Evolutionary conservation across 1,284 basidiomycete species (phyloP).

Genomic region (Ustilago lituana): DNA sequence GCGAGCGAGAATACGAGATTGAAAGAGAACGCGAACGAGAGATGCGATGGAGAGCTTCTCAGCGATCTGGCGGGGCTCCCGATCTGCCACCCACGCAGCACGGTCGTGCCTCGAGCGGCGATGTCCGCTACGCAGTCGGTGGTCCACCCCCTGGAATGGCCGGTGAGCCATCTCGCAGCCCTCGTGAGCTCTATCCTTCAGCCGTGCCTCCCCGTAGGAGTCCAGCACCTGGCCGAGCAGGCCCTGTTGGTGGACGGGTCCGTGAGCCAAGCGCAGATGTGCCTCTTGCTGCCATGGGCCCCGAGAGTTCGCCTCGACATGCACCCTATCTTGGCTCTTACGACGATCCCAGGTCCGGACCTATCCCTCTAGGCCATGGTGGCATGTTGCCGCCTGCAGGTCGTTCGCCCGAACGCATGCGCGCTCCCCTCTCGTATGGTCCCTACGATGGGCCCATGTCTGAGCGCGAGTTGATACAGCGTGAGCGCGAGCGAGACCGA

Average conservation of each 20-base stretch:
- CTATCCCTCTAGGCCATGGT: constrained; percentile 28
- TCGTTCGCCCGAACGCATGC: constrained; percentile 47
- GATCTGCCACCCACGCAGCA: constrained; percentile 32
- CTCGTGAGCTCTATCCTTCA: constrained; percentile 24
- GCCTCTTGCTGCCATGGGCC: constrained; percentile 28
- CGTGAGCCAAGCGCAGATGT: constrained; percentile 43
- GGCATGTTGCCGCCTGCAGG: constrained; percentile 37
- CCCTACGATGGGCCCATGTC: constrained; percentile 36
- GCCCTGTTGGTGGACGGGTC: constrained; percentile 10
- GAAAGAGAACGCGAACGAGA: constrained; percentile 51
- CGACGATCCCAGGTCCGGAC: constrained; percentile 35
- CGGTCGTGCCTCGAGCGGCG: constrained; percentile 26
- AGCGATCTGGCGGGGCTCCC: constrained; percentile 16
- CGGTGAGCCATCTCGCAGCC: constrained; percentile 27
- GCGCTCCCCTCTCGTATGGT: constrained; percentile 30
- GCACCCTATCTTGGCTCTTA: constrained; percentile 30
- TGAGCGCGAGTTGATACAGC: constrained; percentile 38
- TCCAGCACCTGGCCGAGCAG: constrained; percentile 20
- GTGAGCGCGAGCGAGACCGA: constrained; percentile 31
- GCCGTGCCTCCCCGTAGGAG: constrained; percentile 35
- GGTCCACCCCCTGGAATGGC: constrained; percentile 28
- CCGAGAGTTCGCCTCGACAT: constrained; percentile 35
- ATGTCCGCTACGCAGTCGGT: constrained; percentile 24
- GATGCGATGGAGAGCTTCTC: constrained; percentile 43
- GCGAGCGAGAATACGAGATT: constrained; percentile 42